These are phyloP conservation scores for Fusarium lyarnte DNA, from an alignment of 2,329 filamentous ascomycete genomes.

Conservation along the genomic window DNA sequence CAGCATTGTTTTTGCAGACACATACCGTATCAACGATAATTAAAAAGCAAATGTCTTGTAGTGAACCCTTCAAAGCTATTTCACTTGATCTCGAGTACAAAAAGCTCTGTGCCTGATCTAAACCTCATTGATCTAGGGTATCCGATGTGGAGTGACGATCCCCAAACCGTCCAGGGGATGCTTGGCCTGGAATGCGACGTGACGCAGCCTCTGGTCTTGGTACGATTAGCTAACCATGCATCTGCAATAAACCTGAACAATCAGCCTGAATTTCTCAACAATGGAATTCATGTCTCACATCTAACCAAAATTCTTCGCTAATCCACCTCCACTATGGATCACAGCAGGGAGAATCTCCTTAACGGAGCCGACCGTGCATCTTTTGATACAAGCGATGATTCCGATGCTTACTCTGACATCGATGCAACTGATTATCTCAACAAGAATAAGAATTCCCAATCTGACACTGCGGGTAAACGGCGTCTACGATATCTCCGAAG, in stretches of 20 bases:
- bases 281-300: slow-evolving; percentile 13
- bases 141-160: neutral
- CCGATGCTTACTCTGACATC: slow-evolving; percentile 44
- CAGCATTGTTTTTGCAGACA: neutral
- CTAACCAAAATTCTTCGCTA: neutral
- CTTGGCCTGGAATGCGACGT: slow-evolving; percentile 27
- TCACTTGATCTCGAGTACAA: rapidly evolving
- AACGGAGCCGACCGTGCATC: slow-evolving; percentile 32
- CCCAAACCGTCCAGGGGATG: slow-evolving; percentile 12
- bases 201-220: slow-evolving; percentile 17
- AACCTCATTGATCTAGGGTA: slow-evolving; percentile 18
- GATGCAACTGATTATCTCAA: slow-evolving; percentile 46
- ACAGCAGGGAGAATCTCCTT: slow-evolving; percentile 47
- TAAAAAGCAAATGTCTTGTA: rapidly evolving
- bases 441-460: slow-evolving; percentile 15
- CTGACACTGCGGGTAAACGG: neutral
- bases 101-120: neutral
- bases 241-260: neutral
- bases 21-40: rapidly evolving
- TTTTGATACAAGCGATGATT: slow-evolving; percentile 37
- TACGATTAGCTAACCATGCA: slow-evolving; percentile 29
- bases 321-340: slow-evolving; percentile 40
- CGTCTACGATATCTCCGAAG: slow-evolving; percentile 14
- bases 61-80: rapidly evolving
- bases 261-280: neutral